Conservation (phyloP, 345 rosid species). For the Bretschneidera sinensis region DNA sequence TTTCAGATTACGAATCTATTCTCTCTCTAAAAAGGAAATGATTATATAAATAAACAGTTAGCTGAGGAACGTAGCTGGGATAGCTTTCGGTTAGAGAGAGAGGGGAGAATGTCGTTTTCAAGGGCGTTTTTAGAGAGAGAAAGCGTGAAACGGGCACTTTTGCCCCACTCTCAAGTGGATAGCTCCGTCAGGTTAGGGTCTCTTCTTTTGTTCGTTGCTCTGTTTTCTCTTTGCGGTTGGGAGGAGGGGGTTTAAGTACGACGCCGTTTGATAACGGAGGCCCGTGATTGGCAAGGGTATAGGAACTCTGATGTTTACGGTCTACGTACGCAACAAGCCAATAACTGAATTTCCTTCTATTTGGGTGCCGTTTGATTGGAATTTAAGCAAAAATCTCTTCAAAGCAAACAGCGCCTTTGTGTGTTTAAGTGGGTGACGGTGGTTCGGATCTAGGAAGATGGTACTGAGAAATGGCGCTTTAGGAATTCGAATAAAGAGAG, state of each 20-base stretch:
- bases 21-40: slow-evolving; percentile 22
- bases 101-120: slow-evolving; percentile 12
- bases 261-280: slow-evolving; percentile 17
- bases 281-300: not conserved
- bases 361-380: too few relatives aligned
- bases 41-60: not conserved
- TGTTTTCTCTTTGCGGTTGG: too few relatives aligned
- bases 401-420: too few relatives aligned
- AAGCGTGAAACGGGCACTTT: slow-evolving; percentile 27
- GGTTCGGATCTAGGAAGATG: not conserved
- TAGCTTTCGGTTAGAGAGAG: not conserved
- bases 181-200: slow-evolving; percentile 3
- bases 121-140: slow-evolving; percentile 6
- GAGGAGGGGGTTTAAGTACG: too few relatives aligned
- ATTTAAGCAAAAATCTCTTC: too few relatives aligned
- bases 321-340: not conserved
- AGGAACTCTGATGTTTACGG: slow-evolving; percentile 2
- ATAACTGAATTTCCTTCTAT: not conserved
- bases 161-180: not conserved
- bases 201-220: too few relatives aligned
- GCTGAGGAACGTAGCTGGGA: slow-evolving; percentile 19
- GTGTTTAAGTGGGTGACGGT: not conserved
- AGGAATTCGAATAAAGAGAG: not conserved
- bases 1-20: slow-evolving; percentile 31
- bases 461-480: not conserved